phyloP scores from a whole-genome alignment of 2,329 filamentous ascomycete genomes.

The Stachybotrys elegans region DNA sequence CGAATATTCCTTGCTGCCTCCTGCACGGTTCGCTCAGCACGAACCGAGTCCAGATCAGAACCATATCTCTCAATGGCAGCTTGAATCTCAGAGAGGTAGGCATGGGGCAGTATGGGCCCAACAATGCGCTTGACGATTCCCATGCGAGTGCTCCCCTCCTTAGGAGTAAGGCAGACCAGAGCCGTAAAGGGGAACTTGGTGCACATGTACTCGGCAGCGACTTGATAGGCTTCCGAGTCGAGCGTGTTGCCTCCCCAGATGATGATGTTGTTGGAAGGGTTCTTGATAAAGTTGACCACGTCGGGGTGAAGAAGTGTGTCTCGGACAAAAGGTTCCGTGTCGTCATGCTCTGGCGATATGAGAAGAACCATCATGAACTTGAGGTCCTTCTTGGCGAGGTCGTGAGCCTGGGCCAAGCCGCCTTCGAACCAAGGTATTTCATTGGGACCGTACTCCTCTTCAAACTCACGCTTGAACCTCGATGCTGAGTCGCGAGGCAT shows the following conservation, averaged over 20 bases:
- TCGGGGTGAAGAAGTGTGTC: slow-evolving; percentile 76
- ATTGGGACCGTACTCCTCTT: slow-evolving; percentile 80
- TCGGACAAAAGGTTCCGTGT: slow-evolving; percentile 74
- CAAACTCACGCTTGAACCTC: slow-evolving; percentile 86
- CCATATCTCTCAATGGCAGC: slow-evolving; percentile 69
- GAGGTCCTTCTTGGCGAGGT: slow-evolving; percentile 82
- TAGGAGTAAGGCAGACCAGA: slow-evolving; percentile 81
- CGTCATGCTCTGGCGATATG: slow-evolving; percentile 89
- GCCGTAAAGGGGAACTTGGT: slow-evolving; percentile 91
- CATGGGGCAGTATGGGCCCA: slow-evolving; percentile 63
- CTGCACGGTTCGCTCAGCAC: slow-evolving; percentile 74
- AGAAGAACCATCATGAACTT: slow-evolving; percentile 89
- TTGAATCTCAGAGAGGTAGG: slow-evolving; percentile 73
- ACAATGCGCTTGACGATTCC: slow-evolving; percentile 76
- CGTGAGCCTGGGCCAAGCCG: slow-evolving; percentile 87
- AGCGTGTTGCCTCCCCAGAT: slow-evolving; percentile 91
- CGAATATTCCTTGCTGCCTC: slow-evolving; percentile 75
- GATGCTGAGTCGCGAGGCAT: slow-evolving; percentile 84
- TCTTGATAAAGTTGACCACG: slow-evolving; percentile 67
- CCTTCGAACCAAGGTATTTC: slow-evolving; percentile 76
- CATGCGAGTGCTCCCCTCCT: slow-evolving; percentile 81
- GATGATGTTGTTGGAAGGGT: slow-evolving; percentile 72
- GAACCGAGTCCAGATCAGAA: slow-evolving; percentile 67
- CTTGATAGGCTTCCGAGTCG: slow-evolving; percentile 91
- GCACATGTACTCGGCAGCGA: slow-evolving; percentile 78